Base-by-base conservation (phyloP, 2,329 filamentous ascomycete species). In the Pseudopyricularia javanii region DNA sequence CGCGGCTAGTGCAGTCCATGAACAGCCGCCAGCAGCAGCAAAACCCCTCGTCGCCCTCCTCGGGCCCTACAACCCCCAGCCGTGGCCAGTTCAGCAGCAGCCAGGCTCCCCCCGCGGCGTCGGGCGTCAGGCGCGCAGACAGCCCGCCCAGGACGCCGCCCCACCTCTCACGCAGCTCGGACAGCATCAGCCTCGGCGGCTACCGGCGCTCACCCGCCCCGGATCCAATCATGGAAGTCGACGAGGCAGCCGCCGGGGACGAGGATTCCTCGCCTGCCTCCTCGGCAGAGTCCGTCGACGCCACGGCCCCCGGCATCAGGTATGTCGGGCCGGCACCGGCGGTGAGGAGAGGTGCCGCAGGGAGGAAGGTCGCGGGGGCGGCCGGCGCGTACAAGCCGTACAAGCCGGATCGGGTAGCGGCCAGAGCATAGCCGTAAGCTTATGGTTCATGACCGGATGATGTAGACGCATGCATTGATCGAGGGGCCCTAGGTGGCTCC, bases 191-290 rank as follows among this genome's bases (percentile, higher is more conserved):
- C 32, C 33, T 50, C 17, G 37, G 15, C 24, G 49, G 49, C 8
- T 45, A 45, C 17, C 49, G 49, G 8, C 49, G 49, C 20, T 51
- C 49, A 14, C 49, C 49, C 26, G 34, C 35, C 15, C 49, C 49
- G 49, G 37, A 40, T 17, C 49, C 49, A 17, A 51, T 51, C 49
- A 32, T 43, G 49, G 49, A 51, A 34, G 34, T 43, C 35, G 49
- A 51, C 33, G 49, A 51, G 49, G 33, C 17, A 17, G 49, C 28
- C 9, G 33, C 15, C 32, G 49, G 14, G 33, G 9, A n/a, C 2
- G 34, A 28, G 9, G 24, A 5, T 3, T 11, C 8, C 28, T 20
- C 47, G 30, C 47, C n/a, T 43, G 37, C 37, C n/a, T 43, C 37
- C 15, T 43, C 37, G 17, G 22, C 37, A 3, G 17, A 20, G n/a